Base-by-base conservation (phyloP, 106 monocot species). In the Dioscorea zingiberensis region DNA sequence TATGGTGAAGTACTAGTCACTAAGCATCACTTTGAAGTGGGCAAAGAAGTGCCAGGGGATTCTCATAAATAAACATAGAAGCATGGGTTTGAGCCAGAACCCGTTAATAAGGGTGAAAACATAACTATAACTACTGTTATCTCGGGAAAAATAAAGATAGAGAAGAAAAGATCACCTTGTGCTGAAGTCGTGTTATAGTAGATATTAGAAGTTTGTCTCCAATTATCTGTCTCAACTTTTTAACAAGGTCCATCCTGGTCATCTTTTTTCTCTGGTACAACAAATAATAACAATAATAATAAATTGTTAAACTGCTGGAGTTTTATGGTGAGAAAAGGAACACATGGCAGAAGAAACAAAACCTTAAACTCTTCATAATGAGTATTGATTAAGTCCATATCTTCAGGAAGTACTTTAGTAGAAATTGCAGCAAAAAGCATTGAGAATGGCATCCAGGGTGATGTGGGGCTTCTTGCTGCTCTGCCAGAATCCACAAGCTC, bases 371-470 rank as follows among this genome's bases (percentile, higher is more conserved):
- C 82, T 27, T 87, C 94, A 73, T 94, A 94, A 46, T 90, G 70
- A 58, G 62, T 58, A 56, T 84, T 85, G 58, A 90, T 75, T 48
- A 80, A 68, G 61, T 94, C 82, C 94, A 94, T 87, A 54, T 90
- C 84, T 53, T 85, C 64, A 47, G 87, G 26, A 51, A 85, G 68
- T 60, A 94, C 78, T 78, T 90, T 94, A n/a, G 87, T 80, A 29
- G 94, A 90, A 68, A 94, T 87, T 53, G 90, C 81, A 64, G 94
- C 90, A 78, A 94, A 90, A 60, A 94, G 63, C 90, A 94, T 87
- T 16, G 90, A 90, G 44, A 94, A 94, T 1, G 94, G 94, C 94
- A 94, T 90, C 94, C 94, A 90, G 3, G 90, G 94, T n/a, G 94
- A 84, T 45, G 81, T 67, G 5, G 82, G 83, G 38, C 56, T 21